Base-by-base conservation (phyloP, 108 stramenopile genomes). In the Nitzschia sp. region DNA sequence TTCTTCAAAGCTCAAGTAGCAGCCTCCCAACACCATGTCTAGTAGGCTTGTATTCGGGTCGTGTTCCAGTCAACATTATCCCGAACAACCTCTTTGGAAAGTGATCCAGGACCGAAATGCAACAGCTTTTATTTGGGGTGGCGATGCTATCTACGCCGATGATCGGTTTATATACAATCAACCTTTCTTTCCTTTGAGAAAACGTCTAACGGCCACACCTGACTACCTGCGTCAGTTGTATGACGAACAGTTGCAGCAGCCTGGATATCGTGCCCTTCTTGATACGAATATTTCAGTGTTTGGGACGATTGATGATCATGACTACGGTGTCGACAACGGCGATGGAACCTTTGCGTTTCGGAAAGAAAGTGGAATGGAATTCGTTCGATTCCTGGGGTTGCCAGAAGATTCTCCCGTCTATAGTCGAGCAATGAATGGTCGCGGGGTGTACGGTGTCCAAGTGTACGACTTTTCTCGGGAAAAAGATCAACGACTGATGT, bases 301-400 rank as follows among this genome's bases (percentile, higher is more conserved):
- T 76, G 94, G 91, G 11, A 84, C 84, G 3, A 64, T 88, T 42
- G 94, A 95, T 73, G 94, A 95, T 76, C 94, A 95, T 65, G 91
- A 95, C 59, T 89, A 84, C 50, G 91, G 91, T 1, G 53, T 38
- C 24, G 90, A 92, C 70, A 91, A 94, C 57, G 90, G 87, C 10
- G 93, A 89, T 67, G 53, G 50, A 15, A 83, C 81, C 1, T 95
- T 84, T 66, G 44, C 46, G 9, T 77, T 65, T 61, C 40, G 57
- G 52, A 60, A 34, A 73, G 80, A 79, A 67, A 79, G 68, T 20
- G 78, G 63, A 21, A 55, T 83, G 57, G 86, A 74, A 29, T 91
- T 84, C 53, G 68, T 89, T 21, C 74, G 84, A 15, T 95, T 95
- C 71, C 54, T 88, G 5, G 81, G 60, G 20, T 56, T 82, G 41